phyloP scores from a whole-genome alignment of 805 yeast genomes.

The Saturnispora besseyi region DNA sequence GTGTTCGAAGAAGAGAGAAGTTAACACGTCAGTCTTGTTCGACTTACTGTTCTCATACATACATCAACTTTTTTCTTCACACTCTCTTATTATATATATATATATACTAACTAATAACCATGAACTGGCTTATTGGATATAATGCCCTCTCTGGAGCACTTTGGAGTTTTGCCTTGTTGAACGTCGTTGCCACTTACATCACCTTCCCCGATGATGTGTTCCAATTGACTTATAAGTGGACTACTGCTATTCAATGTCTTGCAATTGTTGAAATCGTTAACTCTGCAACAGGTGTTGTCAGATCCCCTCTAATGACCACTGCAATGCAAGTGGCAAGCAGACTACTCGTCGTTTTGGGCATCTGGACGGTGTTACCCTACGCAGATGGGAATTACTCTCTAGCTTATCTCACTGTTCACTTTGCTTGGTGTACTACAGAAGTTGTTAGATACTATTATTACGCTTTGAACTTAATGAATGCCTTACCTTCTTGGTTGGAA shows the following conservation, averaged over 20 bases:
- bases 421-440: conserved; percentile 95
- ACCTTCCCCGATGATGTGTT: conserved; percentile 54
- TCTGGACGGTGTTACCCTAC: conserved; percentile 65
- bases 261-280: conserved; percentile 80
- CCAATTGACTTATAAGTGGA: conserved; percentile 45
- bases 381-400: conserved; percentile 53
- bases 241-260: conserved; percentile 62
- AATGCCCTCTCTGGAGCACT: conserved; percentile 27
- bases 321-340: conserved; percentile 83
- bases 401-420: conserved; percentile 56
- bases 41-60: no score
- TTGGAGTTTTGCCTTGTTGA: conserved; percentile 27
- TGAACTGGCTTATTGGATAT: conserved; percentile 25
- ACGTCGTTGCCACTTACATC: conserved; percentile 17
- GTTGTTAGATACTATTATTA: conserved; percentile 83
- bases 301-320: conserved; percentile 79
- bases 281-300: conserved; percentile 69
- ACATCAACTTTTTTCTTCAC: neutral
- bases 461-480: conserved; percentile 53
- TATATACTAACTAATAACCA: neutral
- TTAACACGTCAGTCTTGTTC: no score
- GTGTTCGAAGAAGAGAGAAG: no score
- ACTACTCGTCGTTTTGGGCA: conserved; percentile 71
- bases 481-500: conserved; percentile 51
- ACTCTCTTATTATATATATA: neutral